These are phyloP conservation scores for Bipolaris sorokiniana DNA, from an alignment of 2,329 filamentous ascomycete genomes.

Conservation along the genomic window DNA sequence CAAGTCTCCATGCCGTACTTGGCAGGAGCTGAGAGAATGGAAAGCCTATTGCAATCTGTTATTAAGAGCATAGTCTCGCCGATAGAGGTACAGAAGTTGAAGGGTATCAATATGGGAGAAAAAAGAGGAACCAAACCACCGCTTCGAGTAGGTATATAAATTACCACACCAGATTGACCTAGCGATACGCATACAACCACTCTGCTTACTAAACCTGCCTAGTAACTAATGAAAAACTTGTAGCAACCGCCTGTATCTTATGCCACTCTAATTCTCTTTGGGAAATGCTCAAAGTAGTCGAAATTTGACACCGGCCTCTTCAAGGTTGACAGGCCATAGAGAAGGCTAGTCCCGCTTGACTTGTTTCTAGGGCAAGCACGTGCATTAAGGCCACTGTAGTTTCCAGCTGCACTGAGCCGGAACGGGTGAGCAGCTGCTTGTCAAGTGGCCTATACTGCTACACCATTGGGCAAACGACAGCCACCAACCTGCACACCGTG, in stretches of 20 bases:
- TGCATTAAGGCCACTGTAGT: background rate
- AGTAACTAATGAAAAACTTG: background rate
- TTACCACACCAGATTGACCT: background rate
- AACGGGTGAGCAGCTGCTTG: background rate
- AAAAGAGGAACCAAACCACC: constrained; percentile 5
- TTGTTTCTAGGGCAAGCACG: background rate
- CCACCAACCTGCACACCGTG: constrained; percentile 28
- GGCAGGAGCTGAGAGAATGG: background rate
- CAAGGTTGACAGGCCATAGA: background rate
- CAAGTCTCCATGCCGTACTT: background rate
- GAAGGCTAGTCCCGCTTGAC: background rate
- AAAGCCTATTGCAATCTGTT: background rate
- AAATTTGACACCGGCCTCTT: background rate
- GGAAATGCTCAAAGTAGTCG: background rate
- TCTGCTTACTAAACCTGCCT: background rate
- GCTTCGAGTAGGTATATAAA: background rate
- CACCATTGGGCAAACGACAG: constrained; percentile 28
- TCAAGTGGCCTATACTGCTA: constrained; percentile 22
- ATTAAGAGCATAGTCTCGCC: background rate
- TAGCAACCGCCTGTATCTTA: background rate
- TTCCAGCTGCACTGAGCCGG: background rate
- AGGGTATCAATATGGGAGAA: constrained; percentile 22
- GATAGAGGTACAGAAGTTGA: background rate
- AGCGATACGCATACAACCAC: background rate
- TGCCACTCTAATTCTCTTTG: background rate